A percentile compares a stretch with the other conserved stretches of the same genome.
Evolutionary conservation across 345 rosid genomes (phyloP).

Genomic region (Camelina sativa): DNA sequence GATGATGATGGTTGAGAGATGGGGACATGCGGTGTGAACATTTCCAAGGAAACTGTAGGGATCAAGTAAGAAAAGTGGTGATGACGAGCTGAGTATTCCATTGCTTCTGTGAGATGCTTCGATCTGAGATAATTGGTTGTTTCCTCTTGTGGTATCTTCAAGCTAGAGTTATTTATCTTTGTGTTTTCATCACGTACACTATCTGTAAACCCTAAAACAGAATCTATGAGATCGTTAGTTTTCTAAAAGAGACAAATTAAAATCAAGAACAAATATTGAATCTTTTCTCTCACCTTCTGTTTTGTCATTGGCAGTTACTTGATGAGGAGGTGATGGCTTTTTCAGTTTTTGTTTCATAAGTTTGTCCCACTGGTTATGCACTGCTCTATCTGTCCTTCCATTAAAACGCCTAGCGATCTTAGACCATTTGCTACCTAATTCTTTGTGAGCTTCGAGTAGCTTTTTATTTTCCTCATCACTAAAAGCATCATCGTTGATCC

Average conservation of each 20-base stretch:
- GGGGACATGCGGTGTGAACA: background rate
- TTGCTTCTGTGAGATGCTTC: background rate
- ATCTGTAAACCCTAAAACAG: background rate
- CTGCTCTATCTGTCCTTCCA: background rate
- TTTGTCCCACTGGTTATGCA: background rate
- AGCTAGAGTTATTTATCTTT: no score
- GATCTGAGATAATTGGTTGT: background rate
- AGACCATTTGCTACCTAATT: background rate
- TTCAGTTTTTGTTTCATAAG: background rate
- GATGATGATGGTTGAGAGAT: background rate
- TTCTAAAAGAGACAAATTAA: background rate
- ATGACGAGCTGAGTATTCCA: background rate
- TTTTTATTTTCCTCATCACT: conserved; percentile 70
- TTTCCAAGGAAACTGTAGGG: background rate
- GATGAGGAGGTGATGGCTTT: background rate
- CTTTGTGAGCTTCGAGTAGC: background rate
- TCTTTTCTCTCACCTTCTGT: background rate
- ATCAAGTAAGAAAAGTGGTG: background rate
- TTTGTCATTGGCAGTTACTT: background rate
- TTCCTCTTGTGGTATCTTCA: background rate
- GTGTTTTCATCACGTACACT: background rate
- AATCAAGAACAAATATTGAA: background rate
- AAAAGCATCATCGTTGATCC: conserved; percentile 71
- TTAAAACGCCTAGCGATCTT: background rate
- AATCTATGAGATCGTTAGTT: background rate